These are phyloP conservation scores for Thelephora ganbajun DNA, from an alignment of 768 basidiomycete species.

Conservation along the genomic window DNA sequence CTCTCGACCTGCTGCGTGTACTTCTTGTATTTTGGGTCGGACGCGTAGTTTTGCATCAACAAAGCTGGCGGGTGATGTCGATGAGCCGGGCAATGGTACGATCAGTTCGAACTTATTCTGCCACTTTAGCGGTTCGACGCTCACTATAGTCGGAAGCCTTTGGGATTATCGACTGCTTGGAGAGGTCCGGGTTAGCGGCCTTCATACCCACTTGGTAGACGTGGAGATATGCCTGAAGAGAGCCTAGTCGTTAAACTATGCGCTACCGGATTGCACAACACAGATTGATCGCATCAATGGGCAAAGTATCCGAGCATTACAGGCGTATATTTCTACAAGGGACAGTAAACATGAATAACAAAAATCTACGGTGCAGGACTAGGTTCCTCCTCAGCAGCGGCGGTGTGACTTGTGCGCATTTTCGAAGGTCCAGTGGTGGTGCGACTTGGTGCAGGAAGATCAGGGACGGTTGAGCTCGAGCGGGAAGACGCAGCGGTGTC, in stretches of 20 bases:
- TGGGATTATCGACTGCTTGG: neutral
- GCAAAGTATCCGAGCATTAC: no score
- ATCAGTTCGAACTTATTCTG: neutral
- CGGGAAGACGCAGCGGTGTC: neutral
- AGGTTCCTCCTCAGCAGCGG: neutral
- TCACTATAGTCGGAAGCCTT: neutral
- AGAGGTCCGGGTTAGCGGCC: neutral
- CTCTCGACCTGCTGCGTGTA: conserved; percentile 87
- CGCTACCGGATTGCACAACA: no score
- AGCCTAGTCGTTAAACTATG: no score
- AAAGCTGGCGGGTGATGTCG: neutral
- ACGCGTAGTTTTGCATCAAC: conserved; percentile 25
- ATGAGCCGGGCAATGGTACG: neutral
- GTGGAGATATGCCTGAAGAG: no score
- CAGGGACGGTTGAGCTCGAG: neutral
- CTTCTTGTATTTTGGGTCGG: conserved; percentile 91
- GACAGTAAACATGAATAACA: no score
- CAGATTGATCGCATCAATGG: no score
- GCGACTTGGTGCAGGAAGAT: neutral
- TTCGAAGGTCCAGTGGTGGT: neutral
- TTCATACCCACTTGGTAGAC: neutral
- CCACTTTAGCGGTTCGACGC: no score
- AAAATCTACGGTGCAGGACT: no score
- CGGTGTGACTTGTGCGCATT: neutral
- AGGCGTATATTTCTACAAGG: no score